Evolutionary conservation across 78 protist genomes (phyloP), one percentile per base, ranked within the genome.

Genomic region (Dictyostelium intermedium): DNA sequence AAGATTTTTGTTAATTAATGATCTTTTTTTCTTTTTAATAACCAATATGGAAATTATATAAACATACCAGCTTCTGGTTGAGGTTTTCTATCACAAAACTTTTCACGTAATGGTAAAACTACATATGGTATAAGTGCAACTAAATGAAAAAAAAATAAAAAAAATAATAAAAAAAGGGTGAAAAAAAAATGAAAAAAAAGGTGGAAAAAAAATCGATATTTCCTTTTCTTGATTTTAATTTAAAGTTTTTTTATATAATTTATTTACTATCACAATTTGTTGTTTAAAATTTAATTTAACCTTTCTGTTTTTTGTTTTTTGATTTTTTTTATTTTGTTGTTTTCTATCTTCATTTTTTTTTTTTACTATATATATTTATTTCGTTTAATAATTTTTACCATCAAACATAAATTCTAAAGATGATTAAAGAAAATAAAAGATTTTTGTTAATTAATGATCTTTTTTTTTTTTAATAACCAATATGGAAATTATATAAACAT

Each of bases 61-160:
- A 32, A 80, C 85, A 53, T 56, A 81, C 85, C n/a, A 53, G 85
- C 85, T 14, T 53, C 50, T 32, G 43, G 32, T 56, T 56, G 56
- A 56, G 61, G 37, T 56, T 81, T 81, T 81, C 85, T 81, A 7
- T 13, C 27, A 9, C 30, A 4, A 32, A 81, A 34, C 37, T 13
- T n/a, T 30, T 81, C 60, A 53, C 85, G 69, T 30, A 81, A 30
- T 81, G 85, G 85, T 60, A 20, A n/a, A 53, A 56, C 11, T 14
- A 81, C 35, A 20, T 13, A 27, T 81, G 85, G 85, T 47, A 81
- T n/a, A n/a, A 4, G 43, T 4, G 43, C 2, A 39, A 39, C 4
- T 39, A 39, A 39, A 39, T 23, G 27, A 79, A 77, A 35, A 30
- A 76, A 76, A 41, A n/a, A n/a, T n/a, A n/a, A n/a, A n/a, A 16